A percentile compares a stretch with the other conserved stretches of the same genome.
Conservation (phyloP, 1,284 basidiomycete species). For the Apiotrichum sp. region DNA sequence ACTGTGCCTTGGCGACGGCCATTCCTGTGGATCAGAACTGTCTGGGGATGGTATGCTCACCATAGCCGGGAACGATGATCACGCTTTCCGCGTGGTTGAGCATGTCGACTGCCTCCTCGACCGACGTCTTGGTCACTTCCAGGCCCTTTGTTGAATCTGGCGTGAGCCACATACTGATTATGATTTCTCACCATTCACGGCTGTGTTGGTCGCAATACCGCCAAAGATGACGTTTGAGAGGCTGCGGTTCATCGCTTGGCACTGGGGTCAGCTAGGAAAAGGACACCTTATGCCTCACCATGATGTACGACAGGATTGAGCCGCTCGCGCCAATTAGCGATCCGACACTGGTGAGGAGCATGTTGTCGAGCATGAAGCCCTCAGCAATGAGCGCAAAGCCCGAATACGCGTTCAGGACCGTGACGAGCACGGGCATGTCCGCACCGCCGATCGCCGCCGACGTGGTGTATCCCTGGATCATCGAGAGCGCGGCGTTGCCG, state of each 20-base stretch:
- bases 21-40: slow-evolving; percentile 47
- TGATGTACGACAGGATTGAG: slow-evolving; percentile 80
- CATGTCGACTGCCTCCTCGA: slow-evolving; percentile 71
- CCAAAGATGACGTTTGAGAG: slow-evolving; percentile 48
- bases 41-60: slow-evolving; percentile 27
- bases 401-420: slow-evolving; percentile 78
- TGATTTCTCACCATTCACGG: slow-evolving; percentile 34
- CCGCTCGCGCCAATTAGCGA: slow-evolving; percentile 78
- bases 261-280: slow-evolving; percentile 49
- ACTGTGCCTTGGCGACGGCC: slow-evolving; percentile 82
- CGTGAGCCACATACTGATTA: no score
- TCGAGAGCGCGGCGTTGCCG: slow-evolving; percentile 65
- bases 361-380: slow-evolving; percentile 81
- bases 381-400: slow-evolving; percentile 90
- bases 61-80: slow-evolving; percentile 80
- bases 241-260: slow-evolving; percentile 69
- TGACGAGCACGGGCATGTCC: slow-evolving; percentile 85
- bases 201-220: slow-evolving; percentile 59
- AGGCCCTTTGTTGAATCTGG: slow-evolving; percentile 65
- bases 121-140: slow-evolving; percentile 62
- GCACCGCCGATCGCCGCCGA: slow-evolving; percentile 80
- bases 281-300: slow-evolving; percentile 52
- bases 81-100: slow-evolving; percentile 71
- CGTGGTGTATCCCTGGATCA: slow-evolving; percentile 70
- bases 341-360: slow-evolving; percentile 70